Percentiles rank a stretch among this genome's conserved stretches.
Evolutionary conservation across 1,284 basidiomycete species (phyloP).

Genomic region (Pascua guehoae): DNA sequence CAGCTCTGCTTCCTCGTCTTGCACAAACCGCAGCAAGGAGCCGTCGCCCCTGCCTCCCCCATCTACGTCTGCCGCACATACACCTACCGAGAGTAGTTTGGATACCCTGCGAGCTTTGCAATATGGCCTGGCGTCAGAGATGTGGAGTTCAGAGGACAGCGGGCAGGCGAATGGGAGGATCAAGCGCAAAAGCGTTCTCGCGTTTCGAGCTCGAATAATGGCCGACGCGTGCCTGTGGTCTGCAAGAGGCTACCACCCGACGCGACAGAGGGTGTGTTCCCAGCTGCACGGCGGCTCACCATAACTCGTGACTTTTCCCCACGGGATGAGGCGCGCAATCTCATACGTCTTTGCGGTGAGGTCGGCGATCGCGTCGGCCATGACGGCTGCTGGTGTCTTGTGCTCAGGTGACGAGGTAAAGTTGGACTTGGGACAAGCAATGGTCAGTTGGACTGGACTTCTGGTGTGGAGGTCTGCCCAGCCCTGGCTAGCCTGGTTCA

Average conservation of each 20-base stretch:
- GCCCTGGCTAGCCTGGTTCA: no score
- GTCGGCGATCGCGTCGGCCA: slow-evolving; percentile 36
- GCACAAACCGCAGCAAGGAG: no score
- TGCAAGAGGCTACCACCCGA: no score
- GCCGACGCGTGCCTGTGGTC: no score
- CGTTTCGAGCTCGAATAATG: no score
- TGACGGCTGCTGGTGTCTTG: slow-evolving; percentile 4
- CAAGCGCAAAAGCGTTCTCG: no score
- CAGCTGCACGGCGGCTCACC: slow-evolving; percentile 23
- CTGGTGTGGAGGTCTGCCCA: no score
- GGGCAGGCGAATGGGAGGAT: no score
- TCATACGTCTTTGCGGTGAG: slow-evolving; percentile 44
- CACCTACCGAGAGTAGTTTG: slow-evolving; percentile 59
- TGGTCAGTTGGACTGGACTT: neutral
- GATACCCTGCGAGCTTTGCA: slow-evolving; percentile 77
- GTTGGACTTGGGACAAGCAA: neutral
- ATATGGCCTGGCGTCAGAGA: slow-evolving; percentile 59
- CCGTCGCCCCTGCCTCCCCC: no score
- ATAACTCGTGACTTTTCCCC: slow-evolving; percentile 42
- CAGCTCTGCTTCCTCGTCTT: no score
- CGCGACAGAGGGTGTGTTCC: no score
- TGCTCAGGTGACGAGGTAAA: neutral
- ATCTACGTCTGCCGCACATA: neutral
- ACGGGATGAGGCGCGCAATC: slow-evolving; percentile 37
- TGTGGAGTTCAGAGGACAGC: neutral